These are phyloP conservation scores for Porphyridium purpureum DNA, from an alignment of 23 red algal species.

Conservation along the genomic window DNA sequence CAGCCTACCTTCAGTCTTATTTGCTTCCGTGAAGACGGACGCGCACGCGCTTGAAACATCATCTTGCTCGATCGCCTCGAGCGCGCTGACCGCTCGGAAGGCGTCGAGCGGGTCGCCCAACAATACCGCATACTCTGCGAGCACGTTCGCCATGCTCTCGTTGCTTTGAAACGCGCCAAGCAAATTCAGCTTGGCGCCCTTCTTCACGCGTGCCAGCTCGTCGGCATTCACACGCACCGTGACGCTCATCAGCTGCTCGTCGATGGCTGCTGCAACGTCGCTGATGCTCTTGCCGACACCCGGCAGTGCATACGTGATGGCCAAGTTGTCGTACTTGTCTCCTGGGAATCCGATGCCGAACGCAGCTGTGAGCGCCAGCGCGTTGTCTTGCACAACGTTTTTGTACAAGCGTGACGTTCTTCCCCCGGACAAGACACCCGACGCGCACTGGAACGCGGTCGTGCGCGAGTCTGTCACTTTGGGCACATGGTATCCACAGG, in stretches of 20 bases:
- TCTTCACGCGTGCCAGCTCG: slow-evolving; percentile 5
- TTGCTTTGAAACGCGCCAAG: slow-evolving; percentile 3
- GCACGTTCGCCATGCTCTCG: slow-evolving; percentile 3
- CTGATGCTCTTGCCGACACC: neutral
- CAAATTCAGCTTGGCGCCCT: neutral
- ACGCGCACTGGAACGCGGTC: neutral
- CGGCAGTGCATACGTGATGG: slow-evolving; percentile 1
- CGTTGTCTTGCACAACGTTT: neutral
- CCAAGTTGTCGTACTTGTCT: slow-evolving; percentile 4
- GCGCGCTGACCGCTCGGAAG: neutral
- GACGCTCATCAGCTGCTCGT: neutral
- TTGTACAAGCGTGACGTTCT: slow-evolving; percentile 2
- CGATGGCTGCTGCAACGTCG: neutral
- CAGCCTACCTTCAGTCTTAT: neutral
- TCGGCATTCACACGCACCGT: neutral
- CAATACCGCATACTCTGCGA: slow-evolving; percentile 1
- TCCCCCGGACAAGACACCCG: slow-evolving; percentile 1
- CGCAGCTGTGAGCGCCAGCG: neutral
- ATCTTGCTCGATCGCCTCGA: neutral
- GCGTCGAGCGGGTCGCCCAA: slow-evolving; percentile 5
- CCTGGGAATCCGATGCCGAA: slow-evolving; percentile 9
- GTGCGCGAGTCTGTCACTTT: slow-evolving; percentile 6
- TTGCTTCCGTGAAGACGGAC: neutral
- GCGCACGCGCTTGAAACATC: slow-evolving; percentile 1
- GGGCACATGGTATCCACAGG: slow-evolving; percentile 7